These are phyloP conservation scores for Coleophoma cylindrospora DNA, from an alignment of 2,329 filamentous ascomycete species.

Conservation along the genomic window DNA sequence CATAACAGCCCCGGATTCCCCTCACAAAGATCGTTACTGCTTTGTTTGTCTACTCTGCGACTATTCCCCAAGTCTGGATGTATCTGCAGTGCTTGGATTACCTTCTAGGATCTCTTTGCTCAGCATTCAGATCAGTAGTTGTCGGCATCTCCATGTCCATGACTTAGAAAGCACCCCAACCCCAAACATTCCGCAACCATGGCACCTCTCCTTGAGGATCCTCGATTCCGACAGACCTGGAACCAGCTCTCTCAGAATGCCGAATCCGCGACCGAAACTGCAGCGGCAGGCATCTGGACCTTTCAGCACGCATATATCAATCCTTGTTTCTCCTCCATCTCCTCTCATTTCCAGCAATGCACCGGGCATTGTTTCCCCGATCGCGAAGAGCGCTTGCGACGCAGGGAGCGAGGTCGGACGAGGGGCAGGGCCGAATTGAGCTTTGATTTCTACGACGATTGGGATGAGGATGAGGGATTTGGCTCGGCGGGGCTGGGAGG, in stretches of 20 bases:
- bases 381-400: constrained; percentile 68
- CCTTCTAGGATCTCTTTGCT: too few relatives aligned
- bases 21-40: too few relatives aligned
- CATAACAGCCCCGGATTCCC: too few relatives aligned
- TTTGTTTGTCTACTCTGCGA: too few relatives aligned
- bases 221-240: constrained; percentile 86
- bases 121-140: too few relatives aligned
- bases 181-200: constrained; percentile 9
- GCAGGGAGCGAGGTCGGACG: constrained; percentile 58
- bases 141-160: too few relatives aligned
- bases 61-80: too few relatives aligned
- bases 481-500: constrained; percentile 57
- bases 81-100: too few relatives aligned
- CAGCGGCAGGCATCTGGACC: constrained; percentile 85
- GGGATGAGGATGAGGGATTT: constrained; percentile 57
- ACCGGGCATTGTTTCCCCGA: constrained; percentile 66
- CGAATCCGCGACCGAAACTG: constrained; percentile 84
- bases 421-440: constrained; percentile 69
- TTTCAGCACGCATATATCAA: constrained; percentile 82
- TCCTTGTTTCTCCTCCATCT: constrained; percentile 70
- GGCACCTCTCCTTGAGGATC: constrained; percentile 61
- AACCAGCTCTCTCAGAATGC: constrained; percentile 89
- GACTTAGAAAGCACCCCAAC: too few relatives aligned
- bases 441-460: constrained; percentile 98
- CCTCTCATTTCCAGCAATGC: constrained; percentile 65